Evolutionary conservation across 192 early-diverging fungal species (phyloP), one percentile per base, ranked within the genome.

Genomic region (Podila epigama): DNA sequence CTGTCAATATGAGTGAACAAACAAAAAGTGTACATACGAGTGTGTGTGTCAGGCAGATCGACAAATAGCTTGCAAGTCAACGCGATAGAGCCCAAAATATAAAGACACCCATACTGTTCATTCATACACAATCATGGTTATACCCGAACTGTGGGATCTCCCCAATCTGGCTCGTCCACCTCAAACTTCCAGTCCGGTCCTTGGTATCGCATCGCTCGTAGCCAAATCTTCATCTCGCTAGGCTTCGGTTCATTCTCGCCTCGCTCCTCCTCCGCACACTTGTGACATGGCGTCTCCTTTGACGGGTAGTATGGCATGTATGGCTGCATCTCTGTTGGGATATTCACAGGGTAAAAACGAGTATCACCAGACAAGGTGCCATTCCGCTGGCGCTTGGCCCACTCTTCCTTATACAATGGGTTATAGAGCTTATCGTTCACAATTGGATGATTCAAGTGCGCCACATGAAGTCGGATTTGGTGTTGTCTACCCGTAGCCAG

Each of bases 121-220:
- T 25, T 54, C 52, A 0, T 54, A 29, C 8, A 11, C 0, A 32
- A 16, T 2, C 25, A 22, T 48, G n/a, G 39, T 68, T 64, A 77
- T 55, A 63, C 56, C 11, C 63, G 20, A 3, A 77, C 51, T 2
- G 16, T 34, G 11, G 73, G 73, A 8, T 64, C 61, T 3, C 66
- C 73, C 73, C 73, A 77, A 33, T 77, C 73, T 22, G 73, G 73
- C 65, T 58, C 58, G n/a, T 77, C 73, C 5, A 64, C 66, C 18
- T 68, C 66, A 54, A 77, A 77, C 20, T 77, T 77, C 73, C 73
- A 77, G 20, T 77, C 66, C 0, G 66, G 73, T 18, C 73, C 73
- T 50, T 77, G 66, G 27, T 77, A 77, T 4, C 61, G 33, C 35
- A 77, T 77, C 8, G 73, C 73, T 40, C 73, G 18, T 6, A 77